Percentiles rank a stretch among this genome's conserved stretches.
phyloP scores from a whole-genome alignment of 805 yeast species.

The Hanseniaspora guilliermondii region DNA sequence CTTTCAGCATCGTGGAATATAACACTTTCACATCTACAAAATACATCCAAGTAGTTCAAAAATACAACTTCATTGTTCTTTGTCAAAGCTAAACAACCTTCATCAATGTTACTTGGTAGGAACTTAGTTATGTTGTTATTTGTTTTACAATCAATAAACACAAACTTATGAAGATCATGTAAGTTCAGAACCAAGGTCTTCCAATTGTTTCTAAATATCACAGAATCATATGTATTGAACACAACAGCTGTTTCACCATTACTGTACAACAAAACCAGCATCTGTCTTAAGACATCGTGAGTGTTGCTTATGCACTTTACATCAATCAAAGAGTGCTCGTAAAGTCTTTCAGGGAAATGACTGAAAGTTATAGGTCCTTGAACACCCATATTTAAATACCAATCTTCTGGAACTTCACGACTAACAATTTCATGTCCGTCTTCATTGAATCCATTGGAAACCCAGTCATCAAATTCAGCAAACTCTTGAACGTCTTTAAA shows the following conservation, averaged over 20 bases:
- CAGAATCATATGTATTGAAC: not conserved
- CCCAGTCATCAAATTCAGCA: not conserved
- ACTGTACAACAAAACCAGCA: not conserved
- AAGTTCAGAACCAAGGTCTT: not conserved
- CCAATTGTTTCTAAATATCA: not conserved
- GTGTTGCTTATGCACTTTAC: not conserved
- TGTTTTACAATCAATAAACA: not conserved
- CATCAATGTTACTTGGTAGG: not conserved
- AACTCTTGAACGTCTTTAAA: not conserved
- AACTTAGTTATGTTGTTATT: not conserved
- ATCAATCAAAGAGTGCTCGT: not conserved
- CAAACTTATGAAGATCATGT: not conserved
- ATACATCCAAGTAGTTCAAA: not conserved
- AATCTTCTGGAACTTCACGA: not conserved
- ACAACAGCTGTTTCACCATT: slow-evolving; percentile 1
- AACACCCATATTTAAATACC: slow-evolving; percentile 7
- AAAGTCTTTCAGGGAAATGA: not conserved
- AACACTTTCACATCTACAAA: not conserved
- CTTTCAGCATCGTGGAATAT: too few species aligned
- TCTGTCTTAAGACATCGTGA: not conserved
- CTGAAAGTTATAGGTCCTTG: slow-evolving; percentile 11
- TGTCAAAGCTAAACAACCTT: not conserved
- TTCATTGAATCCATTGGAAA: not conserved
- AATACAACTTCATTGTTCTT: not conserved
- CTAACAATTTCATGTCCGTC: not conserved